Conservation (phyloP, 192 early-diverging fungal genomes). For the Backusella westeae region DNA sequence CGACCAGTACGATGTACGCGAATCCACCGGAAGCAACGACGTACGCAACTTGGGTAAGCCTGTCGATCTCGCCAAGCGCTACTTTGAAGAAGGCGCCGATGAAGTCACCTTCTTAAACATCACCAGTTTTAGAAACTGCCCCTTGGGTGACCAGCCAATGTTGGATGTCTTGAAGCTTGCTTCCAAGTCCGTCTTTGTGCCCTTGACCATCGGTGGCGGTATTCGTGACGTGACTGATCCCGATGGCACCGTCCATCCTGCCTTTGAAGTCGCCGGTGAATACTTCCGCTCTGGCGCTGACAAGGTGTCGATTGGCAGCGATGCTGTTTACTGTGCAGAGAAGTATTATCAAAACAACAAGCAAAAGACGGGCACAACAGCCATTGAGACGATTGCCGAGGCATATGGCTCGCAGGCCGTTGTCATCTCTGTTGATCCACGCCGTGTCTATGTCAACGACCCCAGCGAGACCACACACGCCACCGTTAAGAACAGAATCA, state of each 20-base stretch:
- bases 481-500: constrained; percentile 61
- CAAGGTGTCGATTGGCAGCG: constrained; percentile 98
- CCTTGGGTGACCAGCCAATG: constrained; percentile 93
- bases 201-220: constrained; percentile 98
- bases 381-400: constrained; percentile 92
- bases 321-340: constrained; percentile 98
- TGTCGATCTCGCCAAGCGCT: constrained; percentile 87
- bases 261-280: constrained; percentile 96
- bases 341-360: constrained; percentile 63
- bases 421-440: constrained; percentile 97
- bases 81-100: constrained; percentile 96
- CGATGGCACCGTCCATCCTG: constrained; percentile 74
- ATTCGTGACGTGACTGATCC: constrained; percentile 92
- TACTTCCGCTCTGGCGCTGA: constrained; percentile 99
- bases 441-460: constrained; percentile 84
- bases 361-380: constrained; percentile 63
- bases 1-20: constrained; percentile 98
- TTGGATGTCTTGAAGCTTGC: constrained; percentile 86
- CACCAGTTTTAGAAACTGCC: constrained; percentile 93
- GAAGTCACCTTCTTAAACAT: constrained; percentile 99
- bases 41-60: constrained; percentile 98
- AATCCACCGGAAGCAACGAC: constrained; percentile 52
- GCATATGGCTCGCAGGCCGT: constrained; percentile 98
- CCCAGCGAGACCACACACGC: constrained; percentile 77
- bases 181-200: constrained; percentile 95